phyloP scores from a whole-genome alignment of 2,329 filamentous ascomycete species.

The Hymenoscyphus fraxineus region DNA sequence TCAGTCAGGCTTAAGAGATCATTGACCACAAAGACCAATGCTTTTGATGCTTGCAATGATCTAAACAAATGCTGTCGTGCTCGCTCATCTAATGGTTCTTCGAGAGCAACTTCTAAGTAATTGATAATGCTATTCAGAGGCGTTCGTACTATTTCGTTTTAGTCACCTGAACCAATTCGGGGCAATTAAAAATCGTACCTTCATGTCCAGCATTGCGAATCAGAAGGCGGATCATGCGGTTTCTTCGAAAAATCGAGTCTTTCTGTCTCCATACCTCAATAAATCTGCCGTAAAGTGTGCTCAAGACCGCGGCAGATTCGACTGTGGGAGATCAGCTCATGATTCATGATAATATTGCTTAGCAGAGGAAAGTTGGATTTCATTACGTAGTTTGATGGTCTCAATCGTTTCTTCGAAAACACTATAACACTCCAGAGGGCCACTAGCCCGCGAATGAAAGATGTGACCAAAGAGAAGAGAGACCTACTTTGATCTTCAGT shows the following conservation, averaged over 20 bases:
- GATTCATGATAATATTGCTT: too few species aligned
- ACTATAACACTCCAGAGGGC: too few species aligned
- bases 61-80: constrained; percentile 79
- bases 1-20: constrained; percentile 83
- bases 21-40: constrained; percentile 87
- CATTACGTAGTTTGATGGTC: too few species aligned
- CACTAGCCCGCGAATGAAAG: too few species aligned
- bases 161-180: neutral
- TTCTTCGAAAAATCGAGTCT: constrained; percentile 22
- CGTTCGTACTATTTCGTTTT: constrained; percentile 49
- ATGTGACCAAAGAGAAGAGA: neutral
- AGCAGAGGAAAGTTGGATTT: too few species aligned
- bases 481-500: constrained; percentile 24
- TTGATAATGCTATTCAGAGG: constrained; percentile 91
- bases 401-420: too few species aligned
- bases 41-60: constrained; percentile 86
- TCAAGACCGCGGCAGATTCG: constrained; percentile 24
- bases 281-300: constrained; percentile 24
- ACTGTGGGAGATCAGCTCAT: constrained; percentile 8
- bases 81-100: constrained; percentile 71
- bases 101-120: constrained; percentile 82
- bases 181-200: constrained; percentile 35
- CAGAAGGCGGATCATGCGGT: constrained; percentile 21
- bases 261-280: constrained; percentile 27
- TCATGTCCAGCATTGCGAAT: constrained; percentile 74